A percentile compares a stretch with the other conserved stretches of the same genome.
Evolutionary conservation across 2,329 filamentous ascomycete species (phyloP).

Genomic region (Xylariales sp.): DNA sequence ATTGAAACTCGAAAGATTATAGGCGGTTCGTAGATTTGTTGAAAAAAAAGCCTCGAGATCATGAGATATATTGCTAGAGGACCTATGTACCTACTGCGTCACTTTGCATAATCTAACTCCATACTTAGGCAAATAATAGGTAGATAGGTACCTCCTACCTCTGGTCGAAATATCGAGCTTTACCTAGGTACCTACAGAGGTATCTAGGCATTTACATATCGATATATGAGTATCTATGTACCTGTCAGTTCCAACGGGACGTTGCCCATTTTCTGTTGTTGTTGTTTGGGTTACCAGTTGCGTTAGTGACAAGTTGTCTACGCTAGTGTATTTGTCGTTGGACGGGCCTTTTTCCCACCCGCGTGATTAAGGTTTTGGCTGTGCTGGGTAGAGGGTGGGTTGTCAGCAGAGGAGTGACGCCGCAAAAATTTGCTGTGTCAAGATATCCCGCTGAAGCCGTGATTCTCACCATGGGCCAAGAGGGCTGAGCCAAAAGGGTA

Average conservation of each 20-base stretch:
- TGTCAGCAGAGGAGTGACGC: conserved; percentile 9
- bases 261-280: neutral
- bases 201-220: too few relatives aligned
- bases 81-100: too few relatives aligned
- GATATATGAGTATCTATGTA: too few relatives aligned
- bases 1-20: too few relatives aligned
- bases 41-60: neutral
- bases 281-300: too few relatives aligned
- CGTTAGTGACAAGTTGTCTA: neutral
- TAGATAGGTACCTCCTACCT: neutral
- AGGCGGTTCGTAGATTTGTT: neutral
- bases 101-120: neutral
- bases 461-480: conserved; percentile 3
- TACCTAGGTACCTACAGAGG: too few relatives aligned
- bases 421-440: neutral
- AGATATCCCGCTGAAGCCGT: neutral
- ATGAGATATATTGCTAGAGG: neutral
- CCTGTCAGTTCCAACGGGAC: too few relatives aligned
- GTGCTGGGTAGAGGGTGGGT: neutral
- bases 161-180: too few relatives aligned
- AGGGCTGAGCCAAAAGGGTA: conserved; percentile 14
- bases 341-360: neutral
- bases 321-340: conserved; percentile 1
- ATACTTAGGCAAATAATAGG: too few relatives aligned
- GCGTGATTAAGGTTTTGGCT: conserved; percentile 8